Base-by-base conservation (phyloP, 208 protist genomes). In the Trypanosomatidae sp. region DNA sequence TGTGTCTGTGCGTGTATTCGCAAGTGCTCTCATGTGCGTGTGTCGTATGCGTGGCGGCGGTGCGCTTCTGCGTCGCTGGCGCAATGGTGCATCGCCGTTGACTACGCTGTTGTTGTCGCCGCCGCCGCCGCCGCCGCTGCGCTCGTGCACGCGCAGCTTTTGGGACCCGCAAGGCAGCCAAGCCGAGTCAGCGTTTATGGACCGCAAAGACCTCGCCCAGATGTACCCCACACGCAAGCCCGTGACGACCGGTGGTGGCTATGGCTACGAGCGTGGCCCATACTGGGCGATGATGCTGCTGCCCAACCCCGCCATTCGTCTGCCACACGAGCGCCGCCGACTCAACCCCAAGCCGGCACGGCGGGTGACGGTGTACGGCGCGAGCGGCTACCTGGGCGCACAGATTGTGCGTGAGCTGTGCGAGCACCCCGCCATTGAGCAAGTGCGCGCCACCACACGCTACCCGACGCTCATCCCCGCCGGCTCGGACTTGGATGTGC, bases 211-310 rank as follows among this genome's bases (percentile, higher is more conserved):
- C 62, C 52, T 93, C 6, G 53, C 72, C 28, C 80, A 90, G 53
- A 93, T 93, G 81, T 93, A 93, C 65, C 85, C 85, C 37, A 93
- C 85, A 2, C 64, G 66, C 19, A 93, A 93, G 52, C 85, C 80
- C 20, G 71, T 73, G 48, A 90, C 80, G 10, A 90, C 85, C 0
- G 85, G 75, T 60, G 85, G 85, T 71, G 80, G 74, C 24, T 93
- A 84, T 43, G 85, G 85, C 33, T 93, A 93, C 48, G 80, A 89
- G 55, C 79, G 85, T 1, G 80, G 80, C 16, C 74, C 80, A 2
- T 90, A 93, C 61, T 93, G 85, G 81, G 77, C 68, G 0, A 66
- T 77, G 3, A 90, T 93, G 80, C 68, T 88, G 33, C 33, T 90
- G 19, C 85, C 85, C n/a, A 89, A 93, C 64, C 85, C 85, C 0